Conservation (phyloP, 1,139 yeast genomes). For the Spathaspora sp. region DNA sequence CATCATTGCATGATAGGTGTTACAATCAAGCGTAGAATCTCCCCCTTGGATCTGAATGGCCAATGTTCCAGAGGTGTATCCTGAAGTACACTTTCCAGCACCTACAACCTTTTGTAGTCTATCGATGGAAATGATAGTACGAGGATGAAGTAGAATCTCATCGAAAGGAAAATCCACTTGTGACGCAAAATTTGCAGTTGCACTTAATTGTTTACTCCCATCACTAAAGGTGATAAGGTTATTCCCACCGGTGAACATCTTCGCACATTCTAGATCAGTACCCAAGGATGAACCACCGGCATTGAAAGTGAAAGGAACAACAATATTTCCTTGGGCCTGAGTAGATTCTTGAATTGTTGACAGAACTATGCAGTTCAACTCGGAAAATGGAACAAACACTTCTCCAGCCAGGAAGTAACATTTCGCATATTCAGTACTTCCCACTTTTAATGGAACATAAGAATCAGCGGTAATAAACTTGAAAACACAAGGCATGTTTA, state of each 20-base stretch:
- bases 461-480: conserved; percentile 23
- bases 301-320: conserved; percentile 26
- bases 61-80: conserved; percentile 24
- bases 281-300: conserved; percentile 19
- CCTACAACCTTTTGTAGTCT: conserved; percentile 17
- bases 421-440: conserved; percentile 22
- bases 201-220: conserved; percentile 14
- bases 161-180: conserved; percentile 9
- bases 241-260: conserved; percentile 17
- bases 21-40: conserved; percentile 21
- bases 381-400: conserved; percentile 17
- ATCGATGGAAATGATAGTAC: conserved; percentile 18
- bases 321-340: conserved; percentile 13
- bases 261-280: conserved; percentile 18
- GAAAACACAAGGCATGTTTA: conserved; percentile 31
- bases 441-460: conserved; percentile 18
- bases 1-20: conserved; percentile 18
- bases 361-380: conserved; percentile 16
- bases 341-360: conserved; percentile 18
- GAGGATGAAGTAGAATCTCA: conserved; percentile 8
- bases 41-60: conserved; percentile 16
- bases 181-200: conserved; percentile 10
- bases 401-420: conserved; percentile 27
- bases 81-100: conserved; percentile 25
- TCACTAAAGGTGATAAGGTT: conserved; percentile 24